phyloP scores from a whole-genome alignment of 2,329 filamentous ascomycete genomes.

The Verticillium nubilum region DNA sequence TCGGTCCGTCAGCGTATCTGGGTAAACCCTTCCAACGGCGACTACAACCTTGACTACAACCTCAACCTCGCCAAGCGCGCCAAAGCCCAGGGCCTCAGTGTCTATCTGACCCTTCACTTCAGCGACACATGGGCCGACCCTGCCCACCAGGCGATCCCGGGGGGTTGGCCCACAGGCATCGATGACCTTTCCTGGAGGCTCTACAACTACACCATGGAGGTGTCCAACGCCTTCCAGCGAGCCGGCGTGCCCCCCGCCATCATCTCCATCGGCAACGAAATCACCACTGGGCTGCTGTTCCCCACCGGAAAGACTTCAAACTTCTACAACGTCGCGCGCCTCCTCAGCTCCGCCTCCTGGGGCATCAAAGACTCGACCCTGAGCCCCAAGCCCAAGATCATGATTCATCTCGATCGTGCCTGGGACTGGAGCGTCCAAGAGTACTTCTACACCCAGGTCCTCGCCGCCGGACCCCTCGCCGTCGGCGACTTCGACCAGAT shows the following conservation, averaged over 20 bases:
- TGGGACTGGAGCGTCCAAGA: slow-evolving; percentile 64
- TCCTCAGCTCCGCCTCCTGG: slow-evolving; percentile 59
- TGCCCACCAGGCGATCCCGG: slow-evolving; percentile 53
- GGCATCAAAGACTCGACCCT: slow-evolving; percentile 61
- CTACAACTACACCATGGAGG: slow-evolving; percentile 63
- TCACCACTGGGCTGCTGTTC: slow-evolving; percentile 61
- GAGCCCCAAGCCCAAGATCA: slow-evolving; percentile 55
- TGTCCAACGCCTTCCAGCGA: slow-evolving; percentile 54
- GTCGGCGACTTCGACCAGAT: slow-evolving; percentile 62
- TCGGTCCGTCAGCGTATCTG: slow-evolving; percentile 66
- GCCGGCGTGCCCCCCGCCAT: slow-evolving; percentile 53
- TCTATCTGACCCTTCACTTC: slow-evolving; percentile 61
- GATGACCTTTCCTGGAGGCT: slow-evolving; percentile 54
- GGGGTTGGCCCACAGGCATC: slow-evolving; percentile 57
- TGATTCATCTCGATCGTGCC: slow-evolving; percentile 73
- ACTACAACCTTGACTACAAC: slow-evolving; percentile 67
- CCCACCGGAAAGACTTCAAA: slow-evolving; percentile 52
- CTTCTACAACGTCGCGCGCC: slow-evolving; percentile 53
- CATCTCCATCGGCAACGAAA: slow-evolving; percentile 70
- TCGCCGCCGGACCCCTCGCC: slow-evolving; percentile 43
- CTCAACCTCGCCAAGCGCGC: slow-evolving; percentile 61
- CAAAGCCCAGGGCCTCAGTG: slow-evolving; percentile 53
- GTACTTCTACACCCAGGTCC: slow-evolving; percentile 57
- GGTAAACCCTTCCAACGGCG: slow-evolving; percentile 61
- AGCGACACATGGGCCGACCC: slow-evolving; percentile 71